phyloP scores from a whole-genome alignment of 768 basidiomycete species.

The Tulasnella sp. region DNA sequence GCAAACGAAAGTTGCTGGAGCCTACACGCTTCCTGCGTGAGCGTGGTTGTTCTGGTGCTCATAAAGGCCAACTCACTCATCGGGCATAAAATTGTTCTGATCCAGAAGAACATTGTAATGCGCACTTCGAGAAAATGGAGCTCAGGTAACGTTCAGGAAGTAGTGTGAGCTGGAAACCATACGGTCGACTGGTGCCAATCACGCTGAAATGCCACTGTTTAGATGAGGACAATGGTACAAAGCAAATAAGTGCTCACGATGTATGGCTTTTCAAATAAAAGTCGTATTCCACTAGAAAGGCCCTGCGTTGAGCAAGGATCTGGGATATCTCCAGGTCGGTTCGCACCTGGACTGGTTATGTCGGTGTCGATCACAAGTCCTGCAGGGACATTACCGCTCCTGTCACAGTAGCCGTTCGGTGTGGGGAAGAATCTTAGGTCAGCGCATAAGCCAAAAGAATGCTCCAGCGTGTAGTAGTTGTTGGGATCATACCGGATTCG shows the following conservation, averaged over 20 bases:
- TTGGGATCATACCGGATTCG: constrained; percentile 6
- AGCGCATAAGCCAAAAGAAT: not conserved
- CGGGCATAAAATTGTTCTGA: constrained; percentile 13
- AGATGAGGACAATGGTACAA: not conserved
- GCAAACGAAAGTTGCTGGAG: constrained; percentile 13
- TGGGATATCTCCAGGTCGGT: not conserved
- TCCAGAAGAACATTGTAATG: constrained; percentile 25
- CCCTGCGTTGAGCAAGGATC: not conserved
- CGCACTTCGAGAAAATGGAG: not conserved
- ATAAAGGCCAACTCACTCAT: not conserved
- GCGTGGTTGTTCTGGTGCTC: not conserved
- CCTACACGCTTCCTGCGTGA: constrained; percentile 57
- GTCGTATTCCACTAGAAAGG: constrained; percentile 15
- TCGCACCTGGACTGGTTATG: constrained; percentile 9
- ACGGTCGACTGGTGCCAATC: constrained; percentile 5
- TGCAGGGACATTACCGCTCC: constrained; percentile 27
- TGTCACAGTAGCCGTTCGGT: not conserved
- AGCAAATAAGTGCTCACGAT: not conserved
- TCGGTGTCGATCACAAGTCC: constrained; percentile 27
- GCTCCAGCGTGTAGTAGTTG: not conserved
- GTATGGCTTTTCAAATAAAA: constrained; percentile 23
- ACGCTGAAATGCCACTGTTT: not conserved
- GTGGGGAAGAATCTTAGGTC: constrained; percentile 24
- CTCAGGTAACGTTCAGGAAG: not conserved
- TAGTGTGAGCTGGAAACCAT: not conserved